A percentile compares a stretch with the other conserved stretches of the same genome.
phyloP scores from a whole-genome alignment of 257 asterid species.

The Galeopsis tetrahit region DNA sequence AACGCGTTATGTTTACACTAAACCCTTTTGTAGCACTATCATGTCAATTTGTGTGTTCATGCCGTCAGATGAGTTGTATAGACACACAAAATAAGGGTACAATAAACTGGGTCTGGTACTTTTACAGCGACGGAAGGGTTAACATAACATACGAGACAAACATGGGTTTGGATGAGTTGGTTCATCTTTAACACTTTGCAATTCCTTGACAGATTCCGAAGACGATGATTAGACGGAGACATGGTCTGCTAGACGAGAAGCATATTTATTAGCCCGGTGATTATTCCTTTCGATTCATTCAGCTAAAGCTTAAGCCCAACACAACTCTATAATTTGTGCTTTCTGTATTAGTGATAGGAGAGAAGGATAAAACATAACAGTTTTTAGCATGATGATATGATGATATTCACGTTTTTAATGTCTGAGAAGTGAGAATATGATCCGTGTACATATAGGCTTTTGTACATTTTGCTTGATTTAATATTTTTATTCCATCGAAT shows the following conservation, averaged over 20 bases:
- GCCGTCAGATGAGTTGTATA: background rate
- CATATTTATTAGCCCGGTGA: constrained; percentile 5
- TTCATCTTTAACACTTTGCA: constrained; percentile 10
- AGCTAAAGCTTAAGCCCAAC: constrained; percentile 13
- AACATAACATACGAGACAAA: background rate
- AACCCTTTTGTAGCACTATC: background rate
- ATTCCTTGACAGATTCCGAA: constrained; percentile 57
- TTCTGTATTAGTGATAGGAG: constrained; percentile 23
- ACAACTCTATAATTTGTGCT: background rate
- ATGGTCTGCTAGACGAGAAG: constrained; percentile 13
- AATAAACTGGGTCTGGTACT: background rate
- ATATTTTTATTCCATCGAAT: constrained; percentile 1
- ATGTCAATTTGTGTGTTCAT: background rate
- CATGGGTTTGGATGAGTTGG: background rate
- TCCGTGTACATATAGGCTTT: background rate
- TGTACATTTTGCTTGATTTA: constrained; percentile 31
- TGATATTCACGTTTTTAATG: background rate
- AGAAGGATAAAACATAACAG: constrained; percentile 20
- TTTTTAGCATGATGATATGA: constrained; percentile 16
- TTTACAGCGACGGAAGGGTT: background rate
- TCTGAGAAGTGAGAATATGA: background rate
- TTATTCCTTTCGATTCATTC: constrained; percentile 19
- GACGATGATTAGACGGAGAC: constrained; percentile 54
- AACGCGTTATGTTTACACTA: background rate
- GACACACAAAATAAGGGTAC: background rate